Evolutionary conservation across 2,329 filamentous ascomycete species (phyloP), one percentile per base, ranked within the genome.

Genomic region (Scortechinia acanthostroma): DNA sequence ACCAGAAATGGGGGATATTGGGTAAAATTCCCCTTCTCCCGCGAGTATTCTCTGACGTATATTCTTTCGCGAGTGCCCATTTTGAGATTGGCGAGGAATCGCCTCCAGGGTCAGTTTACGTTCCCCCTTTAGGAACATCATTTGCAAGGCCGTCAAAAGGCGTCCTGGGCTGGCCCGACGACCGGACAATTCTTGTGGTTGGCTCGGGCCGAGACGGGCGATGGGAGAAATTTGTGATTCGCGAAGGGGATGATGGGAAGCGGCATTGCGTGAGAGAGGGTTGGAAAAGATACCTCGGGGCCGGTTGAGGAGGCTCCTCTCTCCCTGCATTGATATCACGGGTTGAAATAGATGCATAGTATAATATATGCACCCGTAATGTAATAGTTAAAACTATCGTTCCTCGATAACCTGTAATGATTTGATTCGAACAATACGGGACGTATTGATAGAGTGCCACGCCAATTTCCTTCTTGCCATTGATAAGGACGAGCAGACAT

Each of bases 221-320:
- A 43, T 96, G 91, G 89, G 90, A 96, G 67, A 90, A 86, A 49
- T 95, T 95, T 55, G 70, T 83, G 17, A 69, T 94, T 44, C 73
- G 73, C n/a, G 74, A 84, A 46, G 76, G 76, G 14, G 76, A 83
- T 19, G 80, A 86, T 49, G 86, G 87, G 6, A 80, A 77, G 51
- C 73, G 81, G 40, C 69, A 77, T 44, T 78, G 86, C 50, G 66
- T 80, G 22, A 74, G 86, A 50, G 83, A 91, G 55, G 88, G 86
- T 2, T 94, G 89, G 89, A 91, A 88, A 63, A 74, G 81, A 54
- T 93, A 91, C 65, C 65, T 91, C 44, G 53, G 55, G 20, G 35
- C 17, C 25, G n/a, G 10, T 30, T 30, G 25, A n/a, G 25, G n/a
- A 30, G 25, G n/a, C n/a, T 30, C 25, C 25, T 30, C 25, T 30